Evolutionary conservation across 2,329 filamentous ascomycete genomes (phyloP), one percentile per base, ranked within the genome.

Genomic region (Fusarium penzigii): DNA sequence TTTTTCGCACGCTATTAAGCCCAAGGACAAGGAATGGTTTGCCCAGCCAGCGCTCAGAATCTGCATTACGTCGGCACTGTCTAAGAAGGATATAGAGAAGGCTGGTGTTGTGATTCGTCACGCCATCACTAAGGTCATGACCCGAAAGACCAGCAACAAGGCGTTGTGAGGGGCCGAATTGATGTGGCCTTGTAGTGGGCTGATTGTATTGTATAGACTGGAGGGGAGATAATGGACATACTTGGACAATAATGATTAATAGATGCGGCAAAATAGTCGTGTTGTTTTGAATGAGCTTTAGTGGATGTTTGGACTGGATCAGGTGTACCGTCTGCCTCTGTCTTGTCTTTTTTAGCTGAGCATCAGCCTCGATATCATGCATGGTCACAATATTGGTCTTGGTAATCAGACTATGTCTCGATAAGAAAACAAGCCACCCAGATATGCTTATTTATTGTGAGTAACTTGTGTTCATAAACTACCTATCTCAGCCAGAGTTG

Each of bases 11-110:
- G 75, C 84, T 38, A 82, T 87, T 42, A 84, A 84, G 44, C 80
- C 85, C 13, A 87, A 87, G 67, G 88, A 92, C 52, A 80, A 84
- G 41, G 81, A 80, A 36, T 90, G 88, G 77, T 81, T 83, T 54
- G 78, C 87, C n/a, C 80, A 83, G 62, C 90, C 94, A 10, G 90
- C 91, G 1, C 80, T 99, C 56, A 97, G 97, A 75, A 84, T 97
- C 12, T 97, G 93, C 68, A 79, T 97, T 48, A 96, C 92, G 0
- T 89, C 84, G 6, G 94, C 89, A 2, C 76, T 99, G 56, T 89
- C 89, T 20, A 95, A 89, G 78, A 97, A 96, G 76, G 94, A 99
- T 71, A 89, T 92, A 49, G 95, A 99, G 75, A 96, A 95, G 78
- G 91, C 94, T 1, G 94, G 92, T 13, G 85, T 87, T 8, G 86